phyloP scores from a whole-genome alignment of 2,329 filamentous ascomycete genomes.

The Pseudocercospora ulei region DNA sequence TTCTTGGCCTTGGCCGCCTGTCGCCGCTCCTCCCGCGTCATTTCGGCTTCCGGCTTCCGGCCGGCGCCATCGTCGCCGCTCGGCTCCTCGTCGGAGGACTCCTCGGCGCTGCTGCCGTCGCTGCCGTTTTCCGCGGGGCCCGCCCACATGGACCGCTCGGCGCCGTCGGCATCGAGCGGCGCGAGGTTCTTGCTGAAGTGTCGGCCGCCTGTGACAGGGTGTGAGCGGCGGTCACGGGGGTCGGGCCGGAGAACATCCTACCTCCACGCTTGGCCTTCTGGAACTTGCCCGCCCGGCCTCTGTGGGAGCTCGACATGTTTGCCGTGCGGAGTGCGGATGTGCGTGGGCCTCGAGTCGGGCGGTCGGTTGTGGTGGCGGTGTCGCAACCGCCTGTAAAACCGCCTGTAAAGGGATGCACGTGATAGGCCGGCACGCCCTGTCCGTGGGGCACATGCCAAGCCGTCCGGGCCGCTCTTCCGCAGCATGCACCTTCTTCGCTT shows the following conservation, averaged over 20 bases:
- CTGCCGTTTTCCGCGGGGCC: constrained; percentile 47
- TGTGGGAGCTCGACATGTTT: constrained; percentile 46
- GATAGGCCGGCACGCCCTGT: too few species aligned
- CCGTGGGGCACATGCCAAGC: constrained; percentile 9
- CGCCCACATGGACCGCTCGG: constrained; percentile 80
- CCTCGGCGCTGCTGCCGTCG: constrained; percentile 43
- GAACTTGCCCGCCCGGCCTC: constrained; percentile 86
- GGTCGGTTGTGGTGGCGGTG: not conserved
- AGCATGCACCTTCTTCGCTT: constrained; percentile 41
- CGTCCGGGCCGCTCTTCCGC: constrained; percentile 23
- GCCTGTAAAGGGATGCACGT: too few species aligned
- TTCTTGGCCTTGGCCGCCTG: constrained; percentile 84
- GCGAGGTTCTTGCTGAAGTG: constrained; percentile 87
- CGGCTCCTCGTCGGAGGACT: constrained; percentile 41
- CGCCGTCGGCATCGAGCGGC: constrained; percentile 80
- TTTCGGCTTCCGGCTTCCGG: constrained; percentile 36
- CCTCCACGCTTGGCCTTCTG: constrained; percentile 88
- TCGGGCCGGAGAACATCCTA: too few species aligned
- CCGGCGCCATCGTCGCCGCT: constrained; percentile 37
- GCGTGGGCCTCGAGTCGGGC: constrained; percentile 2
- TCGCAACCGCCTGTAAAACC: too few species aligned
- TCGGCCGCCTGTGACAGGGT: constrained; percentile 61
- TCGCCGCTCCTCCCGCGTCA: constrained; percentile 80
- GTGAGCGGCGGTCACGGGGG: constrained; percentile 17
- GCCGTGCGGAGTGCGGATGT: constrained; percentile 16